Evolutionary conservation across 2,329 filamentous ascomycete genomes (phyloP).

Genomic region (Aspergillus sojae): DNA sequence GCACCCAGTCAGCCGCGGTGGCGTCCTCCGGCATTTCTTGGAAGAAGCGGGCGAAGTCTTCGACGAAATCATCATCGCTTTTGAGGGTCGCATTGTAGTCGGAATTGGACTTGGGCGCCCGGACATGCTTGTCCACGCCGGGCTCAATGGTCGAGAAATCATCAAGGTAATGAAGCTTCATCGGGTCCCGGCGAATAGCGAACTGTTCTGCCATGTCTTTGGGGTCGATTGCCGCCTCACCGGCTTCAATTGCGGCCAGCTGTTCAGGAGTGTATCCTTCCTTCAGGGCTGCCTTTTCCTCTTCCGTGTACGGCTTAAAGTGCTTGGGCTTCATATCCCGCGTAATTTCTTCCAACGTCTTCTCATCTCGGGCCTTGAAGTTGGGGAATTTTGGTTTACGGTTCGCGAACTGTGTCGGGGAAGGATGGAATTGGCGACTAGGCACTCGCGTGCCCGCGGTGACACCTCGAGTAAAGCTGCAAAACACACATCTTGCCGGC

Average conservation of each 20-base stretch:
- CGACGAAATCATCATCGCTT: constrained; percentile 61
- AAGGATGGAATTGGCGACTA: constrained; percentile 54
- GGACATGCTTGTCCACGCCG: constrained; percentile 70
- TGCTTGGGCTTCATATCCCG: constrained; percentile 30
- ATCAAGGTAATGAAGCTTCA: constrained; percentile 75
- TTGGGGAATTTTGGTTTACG: constrained; percentile 44
- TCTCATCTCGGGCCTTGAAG: constrained; percentile 39
- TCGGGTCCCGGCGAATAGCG: constrained; percentile 70
- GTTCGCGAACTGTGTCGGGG: constrained; percentile 41
- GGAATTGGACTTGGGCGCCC: constrained; percentile 53
- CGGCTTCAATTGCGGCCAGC: constrained; percentile 77
- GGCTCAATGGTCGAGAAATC: constrained; percentile 79
- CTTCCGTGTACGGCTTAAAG: constrained; percentile 64
- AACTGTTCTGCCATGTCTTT: constrained; percentile 76
- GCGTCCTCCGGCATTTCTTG: constrained; percentile 56
- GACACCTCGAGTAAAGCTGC: constrained; percentile 48
- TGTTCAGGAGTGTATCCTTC: constrained; percentile 78
- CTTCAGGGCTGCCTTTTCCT: constrained; percentile 65
- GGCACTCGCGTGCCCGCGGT: constrained; percentile 43
- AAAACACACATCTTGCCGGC: constrained; percentile 54
- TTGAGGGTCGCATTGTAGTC: constrained; percentile 64
- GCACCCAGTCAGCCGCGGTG: constrained; percentile 44
- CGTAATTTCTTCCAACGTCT: constrained; percentile 25
- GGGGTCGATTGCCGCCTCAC: constrained; percentile 73
- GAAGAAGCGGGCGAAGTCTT: constrained; percentile 57